These are phyloP conservation scores for Mycothermus thermophilus DNA, from an alignment of 495 filamentous ascomycete genomes.

Conservation along the genomic window DNA sequence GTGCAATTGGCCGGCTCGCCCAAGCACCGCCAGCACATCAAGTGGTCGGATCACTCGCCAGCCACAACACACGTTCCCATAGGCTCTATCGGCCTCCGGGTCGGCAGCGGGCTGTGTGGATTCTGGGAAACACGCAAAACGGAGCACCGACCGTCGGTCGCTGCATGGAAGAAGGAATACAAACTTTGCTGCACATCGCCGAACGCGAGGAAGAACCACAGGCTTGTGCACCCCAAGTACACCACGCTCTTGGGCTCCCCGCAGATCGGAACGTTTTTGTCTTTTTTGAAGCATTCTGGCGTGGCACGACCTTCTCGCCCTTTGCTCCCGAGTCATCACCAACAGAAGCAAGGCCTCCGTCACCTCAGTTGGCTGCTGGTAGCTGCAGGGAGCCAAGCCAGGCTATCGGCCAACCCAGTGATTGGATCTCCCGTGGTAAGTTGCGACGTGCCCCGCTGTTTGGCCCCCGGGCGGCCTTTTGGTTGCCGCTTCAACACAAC, in stretches of 20 bases:
- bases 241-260: conserved; percentile 1
- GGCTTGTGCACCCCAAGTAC: background rate
- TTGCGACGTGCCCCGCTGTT: conserved; percentile 5
- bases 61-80: conserved; percentile 29
- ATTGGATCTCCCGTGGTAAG: conserved; percentile 2
- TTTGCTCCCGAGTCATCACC: background rate
- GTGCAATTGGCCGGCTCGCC: conserved; percentile 21
- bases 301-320: background rate
- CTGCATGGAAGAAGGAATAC: background rate
- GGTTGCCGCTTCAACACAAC: conserved; percentile 21
- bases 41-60: conserved; percentile 22
- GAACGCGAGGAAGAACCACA: background rate
- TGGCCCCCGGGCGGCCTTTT: conserved; percentile 5
- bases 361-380: too few relatives aligned
- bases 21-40: conserved; percentile 29
- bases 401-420: background rate
- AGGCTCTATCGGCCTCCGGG: conserved; percentile 15
- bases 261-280: background rate
- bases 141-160: conserved; percentile 3
- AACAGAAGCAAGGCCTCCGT: background rate
- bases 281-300: background rate
- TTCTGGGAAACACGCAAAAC: too few relatives aligned
- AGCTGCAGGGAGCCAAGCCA: conserved; percentile 1
- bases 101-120: too few relatives aligned
- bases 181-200: background rate